phyloP scores from a whole-genome alignment of 2,329 filamentous ascomycete species.

The Alternaria longipes region DNA sequence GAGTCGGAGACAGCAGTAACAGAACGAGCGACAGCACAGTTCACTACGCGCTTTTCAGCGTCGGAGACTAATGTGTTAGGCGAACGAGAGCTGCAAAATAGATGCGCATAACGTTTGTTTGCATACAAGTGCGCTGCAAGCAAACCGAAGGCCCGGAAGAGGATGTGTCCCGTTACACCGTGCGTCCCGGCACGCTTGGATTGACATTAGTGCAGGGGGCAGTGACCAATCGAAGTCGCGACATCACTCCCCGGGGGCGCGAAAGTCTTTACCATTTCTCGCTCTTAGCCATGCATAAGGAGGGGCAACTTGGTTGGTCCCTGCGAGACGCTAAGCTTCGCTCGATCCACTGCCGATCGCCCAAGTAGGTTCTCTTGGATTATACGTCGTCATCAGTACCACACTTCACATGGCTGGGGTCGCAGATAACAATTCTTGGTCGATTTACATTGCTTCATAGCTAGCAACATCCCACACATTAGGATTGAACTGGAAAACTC shows the following conservation, averaged over 20 bases:
- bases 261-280: background rate
- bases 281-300: background rate
- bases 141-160: too few relatives aligned
- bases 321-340: background rate
- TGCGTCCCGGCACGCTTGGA: too few relatives aligned
- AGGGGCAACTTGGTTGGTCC: background rate
- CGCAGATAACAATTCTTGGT: background rate
- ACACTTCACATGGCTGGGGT: background rate
- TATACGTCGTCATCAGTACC: background rate
- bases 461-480: background rate
- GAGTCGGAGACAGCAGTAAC: too few relatives aligned
- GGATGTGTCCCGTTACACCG: too few relatives aligned
- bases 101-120: too few relatives aligned
- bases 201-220: background rate
- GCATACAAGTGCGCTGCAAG: too few relatives aligned
- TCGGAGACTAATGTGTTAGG: too few relatives aligned
- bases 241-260: background rate
- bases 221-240: background rate
- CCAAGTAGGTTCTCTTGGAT: background rate
- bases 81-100: too few relatives aligned
- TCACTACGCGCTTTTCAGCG: too few relatives aligned
- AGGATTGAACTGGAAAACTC: too few relatives aligned
- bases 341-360: background rate
- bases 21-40: too few relatives aligned
- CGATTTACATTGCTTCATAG: background rate